Percentiles rank a stretch among this genome's conserved stretches.
Evolutionary conservation across 23 red algal species (phyloP).

Genomic region (Gracilariopsis chorda): DNA sequence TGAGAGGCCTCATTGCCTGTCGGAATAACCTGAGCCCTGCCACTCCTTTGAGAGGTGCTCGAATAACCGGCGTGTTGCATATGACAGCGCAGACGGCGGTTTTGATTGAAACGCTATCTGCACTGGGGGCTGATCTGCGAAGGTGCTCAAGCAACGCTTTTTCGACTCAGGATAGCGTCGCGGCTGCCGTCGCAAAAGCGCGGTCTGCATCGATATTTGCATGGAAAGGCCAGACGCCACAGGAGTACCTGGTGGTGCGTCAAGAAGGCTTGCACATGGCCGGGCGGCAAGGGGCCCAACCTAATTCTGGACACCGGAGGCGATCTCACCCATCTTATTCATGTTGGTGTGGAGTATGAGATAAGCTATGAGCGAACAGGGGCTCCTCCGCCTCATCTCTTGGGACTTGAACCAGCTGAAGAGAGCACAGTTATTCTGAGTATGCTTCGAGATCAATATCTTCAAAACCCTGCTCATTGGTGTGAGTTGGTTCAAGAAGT

Average conservation of each 20-base stretch:
- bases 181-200: background rate
- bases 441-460: too few relatives aligned
- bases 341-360: background rate
- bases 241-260: conserved; percentile 11
- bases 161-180: background rate
- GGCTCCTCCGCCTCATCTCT: too few relatives aligned
- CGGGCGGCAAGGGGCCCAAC: background rate
- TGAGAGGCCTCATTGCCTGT: too few relatives aligned
- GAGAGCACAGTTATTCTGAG: too few relatives aligned
- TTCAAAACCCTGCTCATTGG: too few relatives aligned
- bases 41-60: too few relatives aligned
- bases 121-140: background rate
- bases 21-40: too few relatives aligned
- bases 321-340: background rate
- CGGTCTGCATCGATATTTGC: background rate
- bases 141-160: background rate
- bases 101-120: background rate
- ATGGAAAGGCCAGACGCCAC: background rate
- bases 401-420: too few relatives aligned
- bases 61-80: background rate
- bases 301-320: conserved; percentile 1
- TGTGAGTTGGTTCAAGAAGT: too few relatives aligned
- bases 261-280: background rate
- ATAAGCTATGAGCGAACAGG: too few relatives aligned
- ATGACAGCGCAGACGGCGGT: background rate